These are phyloP conservation scores for Penicillium steckii DNA, from an alignment of 495 filamentous ascomycete genomes.

Conservation along the genomic window DNA sequence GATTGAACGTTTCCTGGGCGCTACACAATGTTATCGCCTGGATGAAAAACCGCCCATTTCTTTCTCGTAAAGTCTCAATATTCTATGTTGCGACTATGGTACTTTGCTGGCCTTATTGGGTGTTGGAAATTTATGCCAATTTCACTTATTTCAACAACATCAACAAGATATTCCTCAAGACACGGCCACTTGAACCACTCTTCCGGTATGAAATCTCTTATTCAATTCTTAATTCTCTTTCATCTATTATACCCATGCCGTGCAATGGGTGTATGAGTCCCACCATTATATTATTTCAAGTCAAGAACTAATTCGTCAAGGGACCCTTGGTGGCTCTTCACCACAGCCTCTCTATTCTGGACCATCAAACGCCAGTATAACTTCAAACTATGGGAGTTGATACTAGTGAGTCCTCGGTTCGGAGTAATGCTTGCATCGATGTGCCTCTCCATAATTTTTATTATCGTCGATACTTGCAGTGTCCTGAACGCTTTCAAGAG, in stretches of 20 bases:
- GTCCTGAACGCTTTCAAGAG: conserved; percentile 29
- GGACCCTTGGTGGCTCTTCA: conserved; percentile 63
- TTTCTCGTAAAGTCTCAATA: conserved; percentile 30
- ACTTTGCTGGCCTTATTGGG: conserved; percentile 45
- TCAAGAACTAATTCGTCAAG: conserved; percentile 20
- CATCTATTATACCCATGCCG: no score
- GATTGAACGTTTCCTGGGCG: conserved; percentile 45
- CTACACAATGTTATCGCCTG: conserved; percentile 51
- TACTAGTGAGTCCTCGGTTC: conserved; percentile 53
- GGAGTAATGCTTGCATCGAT: conserved; percentile 56
- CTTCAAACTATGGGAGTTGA: conserved; percentile 47
- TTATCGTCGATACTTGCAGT: conserved; percentile 46
- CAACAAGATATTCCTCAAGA: conserved; percentile 48
- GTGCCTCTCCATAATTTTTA: conserved; percentile 53
- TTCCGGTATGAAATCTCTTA: conserved; percentile 33
- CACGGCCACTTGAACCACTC: conserved; percentile 52
- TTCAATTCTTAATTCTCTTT: background rate
- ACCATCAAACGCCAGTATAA: conserved; percentile 54
- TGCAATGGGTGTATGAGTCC: no score
- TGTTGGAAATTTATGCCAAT: conserved; percentile 49
- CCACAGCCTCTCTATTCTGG: conserved; percentile 48
- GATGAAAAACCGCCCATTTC: conserved; percentile 48
- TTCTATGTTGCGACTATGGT: conserved; percentile 42
- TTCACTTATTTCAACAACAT: conserved; percentile 51
- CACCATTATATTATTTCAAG: background rate